A percentile compares a stretch with the other conserved stretches of the same genome.
phyloP scores from a whole-genome alignment of 2,329 filamentous ascomycete genomes.

The Sarocladium kiliense region DNA sequence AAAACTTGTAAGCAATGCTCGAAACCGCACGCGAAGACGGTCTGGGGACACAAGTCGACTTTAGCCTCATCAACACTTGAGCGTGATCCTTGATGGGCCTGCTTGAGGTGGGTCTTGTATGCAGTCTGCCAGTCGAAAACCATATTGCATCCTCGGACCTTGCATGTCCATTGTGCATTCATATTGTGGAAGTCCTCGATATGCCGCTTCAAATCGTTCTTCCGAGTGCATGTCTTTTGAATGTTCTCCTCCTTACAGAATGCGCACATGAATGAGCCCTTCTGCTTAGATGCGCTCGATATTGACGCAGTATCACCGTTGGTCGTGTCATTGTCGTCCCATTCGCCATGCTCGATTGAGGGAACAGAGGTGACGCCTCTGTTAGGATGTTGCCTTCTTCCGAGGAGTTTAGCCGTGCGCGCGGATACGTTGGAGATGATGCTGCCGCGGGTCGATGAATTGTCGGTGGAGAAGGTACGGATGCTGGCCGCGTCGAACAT shows the following conservation, averaged over 20 bases:
- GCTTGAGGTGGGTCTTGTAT: conserved; percentile 42
- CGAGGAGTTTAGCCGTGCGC: conserved; percentile 28
- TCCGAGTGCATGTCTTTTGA: conserved; percentile 37
- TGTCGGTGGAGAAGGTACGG: conserved; percentile 30
- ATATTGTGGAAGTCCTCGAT: conserved; percentile 43
- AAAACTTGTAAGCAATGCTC: conserved; percentile 38
- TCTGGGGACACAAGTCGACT: conserved; percentile 38
- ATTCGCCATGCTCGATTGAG: conserved; percentile 11
- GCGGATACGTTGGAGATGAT: conserved; percentile 35
- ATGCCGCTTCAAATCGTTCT: conserved; percentile 44
- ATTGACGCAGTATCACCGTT: conserved; percentile 9
- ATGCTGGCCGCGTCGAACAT: conserved; percentile 29
- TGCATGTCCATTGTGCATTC: conserved; percentile 41
- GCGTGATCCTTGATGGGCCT: conserved; percentile 35
- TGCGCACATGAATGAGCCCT: conserved; percentile 31
- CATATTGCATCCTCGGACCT: conserved; percentile 36
- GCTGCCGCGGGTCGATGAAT: conserved; percentile 29
- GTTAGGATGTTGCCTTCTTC: conserved; percentile 20
- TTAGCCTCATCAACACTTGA: conserved; percentile 33
- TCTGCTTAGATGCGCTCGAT: conserved; percentile 27
- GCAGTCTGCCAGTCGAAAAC: conserved; percentile 44
- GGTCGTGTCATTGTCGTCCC: conserved; percentile 18
- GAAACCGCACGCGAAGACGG: conserved; percentile 45
- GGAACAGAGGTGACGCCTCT: conserved; percentile 9
- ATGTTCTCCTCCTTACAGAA: conserved; percentile 39